Base-by-base conservation (phyloP, 2,329 filamentous ascomycete species). In the Aspergillus sp. region DNA sequence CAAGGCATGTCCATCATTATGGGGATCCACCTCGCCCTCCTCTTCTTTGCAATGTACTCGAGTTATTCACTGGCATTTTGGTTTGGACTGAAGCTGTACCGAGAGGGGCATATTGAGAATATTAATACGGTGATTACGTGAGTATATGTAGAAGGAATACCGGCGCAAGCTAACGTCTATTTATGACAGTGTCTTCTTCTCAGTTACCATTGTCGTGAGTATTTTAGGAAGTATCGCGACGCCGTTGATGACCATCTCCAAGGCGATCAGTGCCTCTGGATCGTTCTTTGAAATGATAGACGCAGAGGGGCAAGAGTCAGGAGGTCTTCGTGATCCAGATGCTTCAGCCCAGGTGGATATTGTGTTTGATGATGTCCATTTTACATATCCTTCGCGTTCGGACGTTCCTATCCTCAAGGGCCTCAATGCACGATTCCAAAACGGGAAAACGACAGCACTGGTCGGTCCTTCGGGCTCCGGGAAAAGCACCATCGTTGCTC, bases 361-460 rank as follows among this genome's bases (percentile, higher is more conserved):
- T 39, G 65, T 75, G 5, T 78, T 90, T 27, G 41, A 79, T 8
- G 71, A 80, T 34, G 77, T 90, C 8, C 77, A 74, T n/a, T 90
- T 90, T 56, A 78, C 84, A 2, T 90, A 90, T 54, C 86, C 86
- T 0, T 68, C 51, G 46, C 67, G 69, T 4, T 59, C 66, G 1
- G 56, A 62, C 12, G 57, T 64, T 5, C 57, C 56, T 7, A 61
- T 70, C 1, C 48, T 73, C 1, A 59, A 66, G 27, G 54, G 58
- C 2, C 51, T 72, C 10, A 50, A 59, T 48, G 44, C 66, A 26
- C 47, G 45, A 5, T 64, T 72, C 30, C 53, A 56, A 10, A 57
- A 57, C 6, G 61, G 64, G 5, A 68, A 68, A 43, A 64, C 65
- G 0, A 69, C 69, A 0, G 71, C 71, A 11, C 39, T 74, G n/a